These are phyloP conservation scores for Iodosphaeria phyllophila DNA, from an alignment of 2,329 filamentous ascomycete genomes.

Conservation along the genomic window DNA sequence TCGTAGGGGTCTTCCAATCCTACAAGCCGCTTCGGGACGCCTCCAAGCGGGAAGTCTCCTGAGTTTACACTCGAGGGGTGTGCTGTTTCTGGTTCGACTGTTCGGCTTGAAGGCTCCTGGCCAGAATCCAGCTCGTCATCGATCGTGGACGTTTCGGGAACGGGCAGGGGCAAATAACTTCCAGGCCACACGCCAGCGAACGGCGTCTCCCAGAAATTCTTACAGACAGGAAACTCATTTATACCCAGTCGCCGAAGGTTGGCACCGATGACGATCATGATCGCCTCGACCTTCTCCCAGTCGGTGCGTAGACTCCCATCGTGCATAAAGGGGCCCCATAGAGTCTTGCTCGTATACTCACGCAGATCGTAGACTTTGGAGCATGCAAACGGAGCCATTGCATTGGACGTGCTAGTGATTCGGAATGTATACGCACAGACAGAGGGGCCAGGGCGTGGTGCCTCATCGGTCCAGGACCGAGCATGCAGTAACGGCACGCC, in stretches of 20 bases:
- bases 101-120: not conserved
- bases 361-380: conserved; percentile 58
- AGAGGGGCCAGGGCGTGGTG: conserved; percentile 16
- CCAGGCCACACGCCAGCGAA: conserved; percentile 35
- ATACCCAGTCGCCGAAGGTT: conserved; percentile 36
- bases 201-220: conserved; percentile 31
- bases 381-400: conserved; percentile 36
- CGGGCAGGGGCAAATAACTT: conserved; percentile 23
- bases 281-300: conserved; percentile 65
- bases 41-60: no score
- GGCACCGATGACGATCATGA: conserved; percentile 48
- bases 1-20: conserved; percentile 49
- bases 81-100: no score
- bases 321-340: conserved; percentile 55
- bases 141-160: no score
- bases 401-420: no score
- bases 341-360: conserved; percentile 38
- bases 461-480: conserved; percentile 13
- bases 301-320: conserved; percentile 46
- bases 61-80: no score
- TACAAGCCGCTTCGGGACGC: no score
- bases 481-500: conserved; percentile 35
- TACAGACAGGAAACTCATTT: conserved; percentile 24
- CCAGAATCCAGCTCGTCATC: conserved; percentile 14
- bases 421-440: no score